phyloP scores from a whole-genome alignment of 345 rosid genomes.

The Acer campestre region DNA sequence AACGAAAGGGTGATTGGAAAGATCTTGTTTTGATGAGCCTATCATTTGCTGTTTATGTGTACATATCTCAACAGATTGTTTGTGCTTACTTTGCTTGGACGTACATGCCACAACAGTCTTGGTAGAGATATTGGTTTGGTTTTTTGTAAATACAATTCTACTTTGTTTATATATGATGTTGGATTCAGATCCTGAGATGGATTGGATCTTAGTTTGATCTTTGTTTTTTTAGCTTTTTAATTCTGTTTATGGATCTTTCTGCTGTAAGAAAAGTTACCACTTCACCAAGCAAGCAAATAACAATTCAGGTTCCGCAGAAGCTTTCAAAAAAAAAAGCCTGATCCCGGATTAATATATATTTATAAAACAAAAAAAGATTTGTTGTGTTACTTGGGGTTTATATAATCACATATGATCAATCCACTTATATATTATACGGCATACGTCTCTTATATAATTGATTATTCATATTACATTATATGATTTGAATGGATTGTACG shows the following conservation, averaged over 20 bases:
- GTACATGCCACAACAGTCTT: slow-evolving; percentile 56
- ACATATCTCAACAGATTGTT: slow-evolving; percentile 76
- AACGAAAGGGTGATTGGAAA: slow-evolving; percentile 78
- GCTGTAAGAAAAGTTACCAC: too few species aligned
- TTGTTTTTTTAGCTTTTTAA: background rate
- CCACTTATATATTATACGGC: too few species aligned
- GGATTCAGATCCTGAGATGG: background rate
- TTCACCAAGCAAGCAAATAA: background rate
- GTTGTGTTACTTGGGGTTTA: background rate
- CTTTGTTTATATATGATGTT: background rate
- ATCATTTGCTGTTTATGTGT: slow-evolving; percentile 85
- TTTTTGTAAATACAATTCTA: background rate
- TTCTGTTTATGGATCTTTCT: background rate
- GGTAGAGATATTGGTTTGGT: slow-evolving; percentile 37
- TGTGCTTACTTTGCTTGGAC: slow-evolving; percentile 78
- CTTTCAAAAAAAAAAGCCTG: too few species aligned
- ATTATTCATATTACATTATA: too few species aligned
- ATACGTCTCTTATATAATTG: too few species aligned
- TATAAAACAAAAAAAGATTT: too few species aligned
- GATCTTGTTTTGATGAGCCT: slow-evolving; percentile 74
- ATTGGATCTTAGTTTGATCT: background rate
- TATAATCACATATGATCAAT: too few species aligned
- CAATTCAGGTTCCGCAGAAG: too few species aligned
- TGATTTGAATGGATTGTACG: too few species aligned
- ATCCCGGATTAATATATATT: too few species aligned